phyloP scores from a whole-genome alignment of 1,139 yeast genomes.

The Hansenula sp. region DNA sequence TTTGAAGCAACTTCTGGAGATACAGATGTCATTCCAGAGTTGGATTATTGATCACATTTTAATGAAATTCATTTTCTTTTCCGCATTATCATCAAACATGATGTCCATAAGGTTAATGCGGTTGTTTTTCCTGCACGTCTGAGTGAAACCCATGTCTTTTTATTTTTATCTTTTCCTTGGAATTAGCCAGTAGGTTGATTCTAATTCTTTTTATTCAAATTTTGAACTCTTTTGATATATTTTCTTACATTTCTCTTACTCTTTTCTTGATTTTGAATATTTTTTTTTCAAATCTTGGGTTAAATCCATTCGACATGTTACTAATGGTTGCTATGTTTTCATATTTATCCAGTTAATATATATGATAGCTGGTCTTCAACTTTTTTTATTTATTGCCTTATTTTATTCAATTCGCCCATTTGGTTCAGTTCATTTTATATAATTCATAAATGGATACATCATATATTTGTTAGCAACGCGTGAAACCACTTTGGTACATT shows the following conservation, averaged over 20 bases:
- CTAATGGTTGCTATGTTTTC: background rate
- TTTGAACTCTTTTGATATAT: no score
- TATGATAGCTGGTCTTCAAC: no score
- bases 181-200: no score
- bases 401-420: background rate
- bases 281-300: no score
- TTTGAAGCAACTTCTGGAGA: conserved; percentile 5
- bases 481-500: background rate
- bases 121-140: no score
- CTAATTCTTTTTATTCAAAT: no score
- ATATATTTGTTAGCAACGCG: background rate
- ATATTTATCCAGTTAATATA: no score
- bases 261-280: no score
- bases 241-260: no score
- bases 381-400: background rate
- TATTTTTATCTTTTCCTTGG: no score
- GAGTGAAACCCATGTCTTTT: no score
- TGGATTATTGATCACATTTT: background rate
- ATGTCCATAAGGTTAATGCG: background rate
- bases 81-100: background rate
- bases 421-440: background rate
- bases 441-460: background rate
- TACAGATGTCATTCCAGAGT: conserved; percentile 1
- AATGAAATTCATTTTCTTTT: background rate
- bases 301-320: background rate